phyloP scores from a whole-genome alignment of 2,329 filamentous ascomycete genomes.

The Elsinoe batatas region DNA sequence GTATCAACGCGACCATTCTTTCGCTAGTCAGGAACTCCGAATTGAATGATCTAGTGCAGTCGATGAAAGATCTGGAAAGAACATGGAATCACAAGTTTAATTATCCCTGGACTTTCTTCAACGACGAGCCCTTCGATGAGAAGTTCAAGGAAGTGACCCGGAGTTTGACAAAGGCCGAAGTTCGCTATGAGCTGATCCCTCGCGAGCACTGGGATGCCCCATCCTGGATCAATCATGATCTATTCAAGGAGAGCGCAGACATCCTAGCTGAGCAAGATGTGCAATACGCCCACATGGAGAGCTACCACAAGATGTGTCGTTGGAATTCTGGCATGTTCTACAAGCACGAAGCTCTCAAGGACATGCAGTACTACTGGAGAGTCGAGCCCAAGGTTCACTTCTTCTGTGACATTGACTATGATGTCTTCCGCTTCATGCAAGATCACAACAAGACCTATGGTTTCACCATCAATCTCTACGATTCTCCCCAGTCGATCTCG shows the following conservation, averaged over 20 bases:
- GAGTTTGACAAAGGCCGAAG: slow-evolving; percentile 78
- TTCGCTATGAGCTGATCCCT: slow-evolving; percentile 80
- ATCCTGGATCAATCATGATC: slow-evolving; percentile 79
- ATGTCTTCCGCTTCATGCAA: slow-evolving; percentile 95
- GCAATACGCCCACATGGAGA: slow-evolving; percentile 79
- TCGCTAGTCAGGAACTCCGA: slow-evolving; percentile 90
- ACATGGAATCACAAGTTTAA: slow-evolving; percentile 99
- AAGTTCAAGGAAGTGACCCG: slow-evolving; percentile 81
- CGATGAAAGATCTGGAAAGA: slow-evolving; percentile 82
- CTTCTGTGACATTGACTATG: slow-evolving; percentile 98
- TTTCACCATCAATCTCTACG: slow-evolving; percentile 96
- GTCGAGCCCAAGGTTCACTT: slow-evolving; percentile 98
- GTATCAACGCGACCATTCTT: slow-evolving; percentile 88
- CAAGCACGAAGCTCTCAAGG: slow-evolving; percentile 76
- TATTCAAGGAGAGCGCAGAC: slow-evolving; percentile 75
- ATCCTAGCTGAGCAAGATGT: slow-evolving; percentile 75
- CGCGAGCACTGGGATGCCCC: slow-evolving; percentile 89
- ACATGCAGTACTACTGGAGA: slow-evolving; percentile 92
- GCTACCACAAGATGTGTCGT: slow-evolving; percentile 97
- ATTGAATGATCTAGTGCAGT: slow-evolving; percentile 69
- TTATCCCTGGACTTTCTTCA: slow-evolving; percentile 99
- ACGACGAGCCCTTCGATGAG: slow-evolving; percentile 84
- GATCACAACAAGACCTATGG: slow-evolving; percentile 91
- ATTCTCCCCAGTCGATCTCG: slow-evolving; percentile 75
- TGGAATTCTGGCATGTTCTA: slow-evolving; percentile 99